Percentiles rank a stretch among this genome's conserved stretches.
Evolutionary conservation across 768 basidiomycete genomes (phyloP).

Genomic region (Macrocybe gigantea): DNA sequence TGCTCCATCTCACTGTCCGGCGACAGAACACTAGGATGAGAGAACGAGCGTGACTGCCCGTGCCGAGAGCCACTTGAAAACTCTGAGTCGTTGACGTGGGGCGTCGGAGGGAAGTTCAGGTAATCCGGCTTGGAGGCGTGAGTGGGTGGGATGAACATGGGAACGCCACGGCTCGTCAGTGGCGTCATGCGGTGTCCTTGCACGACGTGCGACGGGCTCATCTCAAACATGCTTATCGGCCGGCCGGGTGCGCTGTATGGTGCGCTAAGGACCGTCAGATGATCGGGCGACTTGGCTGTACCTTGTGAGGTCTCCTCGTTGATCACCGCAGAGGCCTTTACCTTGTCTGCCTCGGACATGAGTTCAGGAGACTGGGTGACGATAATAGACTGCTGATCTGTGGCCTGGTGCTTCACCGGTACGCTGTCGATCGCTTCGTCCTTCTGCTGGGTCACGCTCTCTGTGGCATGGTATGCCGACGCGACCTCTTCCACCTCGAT

Average conservation of each 20-base stretch:
- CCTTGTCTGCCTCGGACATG: too few species aligned
- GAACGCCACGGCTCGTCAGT: slow-evolving; percentile 28
- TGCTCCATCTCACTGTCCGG: slow-evolving; percentile 1
- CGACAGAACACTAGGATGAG: slow-evolving; percentile 6
- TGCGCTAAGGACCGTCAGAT: neutral
- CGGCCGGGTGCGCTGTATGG: slow-evolving; percentile 12
- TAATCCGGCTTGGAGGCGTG: slow-evolving; percentile 24
- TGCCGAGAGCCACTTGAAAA: slow-evolving; percentile 21
- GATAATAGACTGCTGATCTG: too few species aligned
- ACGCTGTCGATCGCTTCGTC: too few species aligned
- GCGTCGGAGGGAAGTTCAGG: slow-evolving; percentile 32
- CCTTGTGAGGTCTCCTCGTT: too few species aligned
- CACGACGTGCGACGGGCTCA: slow-evolving; percentile 28
- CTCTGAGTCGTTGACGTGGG: slow-evolving; percentile 17
- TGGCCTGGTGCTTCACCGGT: too few species aligned
- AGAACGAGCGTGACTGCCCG: slow-evolving; percentile 17
- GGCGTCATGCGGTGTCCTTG: slow-evolving; percentile 33
- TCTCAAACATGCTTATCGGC: slow-evolving; percentile 32
- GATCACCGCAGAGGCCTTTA: too few species aligned
- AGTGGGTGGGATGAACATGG: slow-evolving; percentile 24
- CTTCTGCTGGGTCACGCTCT: too few species aligned
- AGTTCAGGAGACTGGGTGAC: too few species aligned
- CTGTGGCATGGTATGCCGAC: too few species aligned
- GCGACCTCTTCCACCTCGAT: neutral
- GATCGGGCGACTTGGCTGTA: too few species aligned